A percentile compares a stretch with the other conserved stretches of the same genome.
These are phyloP conservation scores for Hortiboletus flavorubellus DNA, from an alignment of 768 basidiomycete genomes.

Conservation along the genomic window DNA sequence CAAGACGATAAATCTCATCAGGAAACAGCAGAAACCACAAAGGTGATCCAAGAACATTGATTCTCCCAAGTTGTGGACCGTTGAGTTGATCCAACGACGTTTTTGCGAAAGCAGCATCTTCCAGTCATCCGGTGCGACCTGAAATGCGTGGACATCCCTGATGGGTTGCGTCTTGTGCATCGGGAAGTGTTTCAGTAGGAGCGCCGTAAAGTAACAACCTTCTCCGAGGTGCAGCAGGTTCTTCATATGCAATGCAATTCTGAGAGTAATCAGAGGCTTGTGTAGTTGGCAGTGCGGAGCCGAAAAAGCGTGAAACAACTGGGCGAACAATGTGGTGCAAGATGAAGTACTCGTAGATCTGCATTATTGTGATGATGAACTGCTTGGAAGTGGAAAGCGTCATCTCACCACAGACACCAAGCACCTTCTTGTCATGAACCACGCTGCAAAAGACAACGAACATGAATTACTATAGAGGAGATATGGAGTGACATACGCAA, in stretches of 20 bases:
- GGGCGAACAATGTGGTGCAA: slow-evolving; percentile 55
- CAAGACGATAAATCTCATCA: slow-evolving; percentile 98
- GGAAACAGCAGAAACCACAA: slow-evolving; percentile 41
- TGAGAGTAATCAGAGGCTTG: slow-evolving; percentile 60
- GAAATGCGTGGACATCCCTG: slow-evolving; percentile 89
- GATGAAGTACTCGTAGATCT: too few relatives aligned
- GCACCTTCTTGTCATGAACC: too few relatives aligned
- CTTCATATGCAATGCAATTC: too few relatives aligned
- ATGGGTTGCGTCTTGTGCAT: slow-evolving; percentile 93
- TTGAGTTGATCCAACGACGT: slow-evolving; percentile 99
- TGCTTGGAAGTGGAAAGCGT: too few relatives aligned
- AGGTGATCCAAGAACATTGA: slow-evolving; percentile 87
- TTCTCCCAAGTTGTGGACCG: slow-evolving; percentile 94
- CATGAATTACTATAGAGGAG: not conserved
- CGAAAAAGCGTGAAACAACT: slow-evolving; percentile 95
- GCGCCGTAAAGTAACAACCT: too few relatives aligned
- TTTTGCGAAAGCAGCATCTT: slow-evolving; percentile 90
- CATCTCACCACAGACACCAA: too few relatives aligned
- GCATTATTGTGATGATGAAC: too few relatives aligned
- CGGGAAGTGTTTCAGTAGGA: too few relatives aligned
- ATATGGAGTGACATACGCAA: slow-evolving; percentile 61
- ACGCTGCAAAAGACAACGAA: not conserved
- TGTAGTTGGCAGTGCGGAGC: slow-evolving; percentile 88
- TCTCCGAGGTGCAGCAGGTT: too few relatives aligned
- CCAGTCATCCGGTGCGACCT: slow-evolving; percentile 96